Percentiles rank a stretch among this genome's conserved stretches.
Conservation (phyloP, 1,139 yeast species). For the Schwanniomyces etchellsii region DNA sequence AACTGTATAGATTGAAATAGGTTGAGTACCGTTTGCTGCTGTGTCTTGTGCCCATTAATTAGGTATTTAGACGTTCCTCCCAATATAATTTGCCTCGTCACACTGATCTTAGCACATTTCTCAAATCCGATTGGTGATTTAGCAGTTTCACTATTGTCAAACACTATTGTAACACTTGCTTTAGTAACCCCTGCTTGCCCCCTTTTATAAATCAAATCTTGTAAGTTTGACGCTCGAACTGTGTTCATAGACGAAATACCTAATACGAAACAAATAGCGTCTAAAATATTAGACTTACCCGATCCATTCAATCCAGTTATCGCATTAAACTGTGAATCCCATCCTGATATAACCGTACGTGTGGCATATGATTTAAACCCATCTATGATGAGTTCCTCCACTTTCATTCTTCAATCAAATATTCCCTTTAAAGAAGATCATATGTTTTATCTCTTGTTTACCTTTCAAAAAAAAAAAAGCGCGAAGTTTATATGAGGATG, state of each 20-base stretch:
- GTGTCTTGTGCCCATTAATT: conserved; percentile 95
- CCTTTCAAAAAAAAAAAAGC: too few species aligned
- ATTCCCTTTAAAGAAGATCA: too few species aligned
- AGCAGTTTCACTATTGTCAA: conserved; percentile 72
- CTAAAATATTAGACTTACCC: conserved; percentile 91
- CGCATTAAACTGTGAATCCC: conserved; percentile 97
- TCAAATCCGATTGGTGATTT: conserved; percentile 89
- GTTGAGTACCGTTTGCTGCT: conserved; percentile 86
- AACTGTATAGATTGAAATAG: conserved; percentile 91
- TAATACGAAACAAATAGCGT: conserved; percentile 96
- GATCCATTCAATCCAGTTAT: conserved; percentile 97
- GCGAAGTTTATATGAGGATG: too few species aligned
- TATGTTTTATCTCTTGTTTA: too few species aligned
- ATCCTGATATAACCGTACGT: conserved; percentile 88
- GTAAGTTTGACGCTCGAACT: conserved; percentile 88
- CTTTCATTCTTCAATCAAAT: conserved; percentile 70
- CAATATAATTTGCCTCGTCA: conserved; percentile 83
- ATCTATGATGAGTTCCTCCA: conserved; percentile 91
- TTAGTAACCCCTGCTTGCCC: conserved; percentile 98
- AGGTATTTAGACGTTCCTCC: conserved; percentile 92
- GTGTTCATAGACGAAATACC: conserved; percentile 94
- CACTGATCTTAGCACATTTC: conserved; percentile 73
- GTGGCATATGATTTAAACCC: conserved; percentile 98
- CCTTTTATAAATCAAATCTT: conserved; percentile 90
- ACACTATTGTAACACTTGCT: conserved; percentile 94